Conservation (phyloP, 305 asterid species). For the Fraxinus greggii region DNA sequence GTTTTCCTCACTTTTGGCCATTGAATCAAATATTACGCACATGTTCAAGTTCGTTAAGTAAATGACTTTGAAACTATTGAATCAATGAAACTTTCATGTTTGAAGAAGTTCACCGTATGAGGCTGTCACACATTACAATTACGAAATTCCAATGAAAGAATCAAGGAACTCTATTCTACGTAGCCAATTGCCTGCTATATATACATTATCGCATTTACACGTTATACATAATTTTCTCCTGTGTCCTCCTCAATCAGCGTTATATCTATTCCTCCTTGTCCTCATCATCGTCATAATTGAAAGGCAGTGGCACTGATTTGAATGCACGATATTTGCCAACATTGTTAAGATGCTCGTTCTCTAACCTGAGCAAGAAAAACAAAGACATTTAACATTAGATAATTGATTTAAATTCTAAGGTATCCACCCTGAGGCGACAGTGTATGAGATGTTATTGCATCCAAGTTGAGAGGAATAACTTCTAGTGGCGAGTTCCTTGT, state of each 20-base stretch:
- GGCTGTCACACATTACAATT: neutral
- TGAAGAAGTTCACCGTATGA: neutral
- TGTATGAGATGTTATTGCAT: neutral
- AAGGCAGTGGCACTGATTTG: slow-evolving; percentile 68
- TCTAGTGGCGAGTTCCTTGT: neutral
- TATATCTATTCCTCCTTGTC: slow-evolving; percentile 40
- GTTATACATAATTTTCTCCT: neutral
- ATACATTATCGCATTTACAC: neutral
- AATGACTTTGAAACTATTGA: neutral
- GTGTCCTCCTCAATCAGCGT: neutral
- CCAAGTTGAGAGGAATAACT: neutral
- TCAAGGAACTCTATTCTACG: neutral
- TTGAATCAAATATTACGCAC: neutral
- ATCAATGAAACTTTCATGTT: neutral
- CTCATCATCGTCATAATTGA: slow-evolving; percentile 47
- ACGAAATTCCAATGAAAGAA: neutral
- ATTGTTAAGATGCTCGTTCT: slow-evolving; percentile 75
- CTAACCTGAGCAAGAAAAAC: slow-evolving; percentile 43
- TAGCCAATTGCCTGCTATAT: neutral
- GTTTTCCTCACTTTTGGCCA: no score
- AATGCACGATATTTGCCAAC: slow-evolving; percentile 72
- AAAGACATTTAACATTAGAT: neutral
- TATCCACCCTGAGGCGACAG: neutral
- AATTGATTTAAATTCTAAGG: neutral
- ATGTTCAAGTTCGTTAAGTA: neutral